phyloP scores from a whole-genome alignment of 441 rosid species.

The Pelargonium citronellum region DNA sequence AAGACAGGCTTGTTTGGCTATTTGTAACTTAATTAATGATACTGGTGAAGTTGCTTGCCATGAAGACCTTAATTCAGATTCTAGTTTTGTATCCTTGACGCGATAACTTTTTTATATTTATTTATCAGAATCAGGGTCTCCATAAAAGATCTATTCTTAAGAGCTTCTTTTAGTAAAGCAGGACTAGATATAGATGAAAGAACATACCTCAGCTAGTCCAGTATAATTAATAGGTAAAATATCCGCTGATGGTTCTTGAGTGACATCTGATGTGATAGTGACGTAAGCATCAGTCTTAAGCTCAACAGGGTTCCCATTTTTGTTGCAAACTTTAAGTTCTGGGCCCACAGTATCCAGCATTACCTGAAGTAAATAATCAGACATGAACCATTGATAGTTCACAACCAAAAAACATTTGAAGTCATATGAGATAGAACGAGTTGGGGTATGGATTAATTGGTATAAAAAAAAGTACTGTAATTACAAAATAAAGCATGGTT shows the following conservation, averaged over 20 bases:
- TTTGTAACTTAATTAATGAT: not conserved
- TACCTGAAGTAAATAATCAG: constrained; percentile 15
- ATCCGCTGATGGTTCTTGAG: constrained; percentile 20
- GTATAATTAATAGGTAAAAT: constrained; percentile 23
- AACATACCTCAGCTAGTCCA: constrained; percentile 22
- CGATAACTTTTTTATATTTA: not conserved
- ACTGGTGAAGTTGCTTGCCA: not conserved
- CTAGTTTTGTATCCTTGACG: not conserved
- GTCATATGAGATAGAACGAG: not conserved
- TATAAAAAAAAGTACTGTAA: not conserved
- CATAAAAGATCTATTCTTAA: not conserved
- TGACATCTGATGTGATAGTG: constrained; percentile 21
- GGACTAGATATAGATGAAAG: not conserved
- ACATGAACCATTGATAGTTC: not conserved
- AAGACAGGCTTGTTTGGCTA: not conserved
- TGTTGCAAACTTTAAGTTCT: constrained; percentile 26
- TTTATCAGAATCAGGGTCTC: not conserved
- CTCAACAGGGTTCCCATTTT: constrained; percentile 19
- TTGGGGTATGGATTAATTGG: not conserved
- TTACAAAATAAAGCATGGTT: not conserved
- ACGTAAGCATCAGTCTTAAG: constrained; percentile 20
- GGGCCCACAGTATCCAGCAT: constrained; percentile 30
- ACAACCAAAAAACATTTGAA: constrained; percentile 6
- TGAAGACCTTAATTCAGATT: not conserved
- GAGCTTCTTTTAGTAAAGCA: not conserved